Evolutionary conservation across 352 stramenopile genomes (phyloP), one percentile per base, ranked within the genome.

Genomic region (Globisporangium abappressorium): DNA sequence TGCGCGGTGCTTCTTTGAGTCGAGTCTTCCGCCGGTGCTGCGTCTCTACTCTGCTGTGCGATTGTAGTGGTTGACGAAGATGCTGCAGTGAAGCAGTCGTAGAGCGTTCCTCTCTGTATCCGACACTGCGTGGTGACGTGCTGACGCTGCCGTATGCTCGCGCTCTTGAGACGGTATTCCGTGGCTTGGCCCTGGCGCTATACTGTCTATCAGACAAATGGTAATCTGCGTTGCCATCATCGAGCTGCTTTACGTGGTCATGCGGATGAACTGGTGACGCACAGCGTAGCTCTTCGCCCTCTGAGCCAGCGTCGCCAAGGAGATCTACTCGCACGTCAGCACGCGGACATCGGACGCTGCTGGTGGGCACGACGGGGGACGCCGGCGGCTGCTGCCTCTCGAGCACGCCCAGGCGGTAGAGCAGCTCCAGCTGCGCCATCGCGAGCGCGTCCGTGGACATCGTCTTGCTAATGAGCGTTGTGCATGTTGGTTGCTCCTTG

Each of bases 361-460:
- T 49, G 30, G 18, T 26, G 9, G 7, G 9, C 5, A 24, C 12
- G 26, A 11, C 8, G 54, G 24, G 36, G 7, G 15, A 43, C 54
- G 54, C 46, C 7, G 30, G 11, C 20, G 30, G 63, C 0, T 62
- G 60, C 28, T 70, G 66, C 4, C 80, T 73, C n/a, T 75, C 57
- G 5, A 91, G 54, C 38, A 91, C 70, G 8, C 82, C 82, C 49
- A 91, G 58, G 57, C 62, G 66, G 36, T 83, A 81, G 36, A 91
- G 71, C 46, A 72, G 74, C 70, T 84, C 76, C 0, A 91, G 71
- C 64, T 91, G 82, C 51, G 79, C 77, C 22, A 41, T 66, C 63
- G 75, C 82, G 30, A 59, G 66, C 24, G 60, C 55, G 28, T 71
- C 61, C 1, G 53, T 59, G 22, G 59, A 58, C 66, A 71, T 71